Base-by-base conservation (phyloP, 208 protist species). In the Phytomonas francai region DNA sequence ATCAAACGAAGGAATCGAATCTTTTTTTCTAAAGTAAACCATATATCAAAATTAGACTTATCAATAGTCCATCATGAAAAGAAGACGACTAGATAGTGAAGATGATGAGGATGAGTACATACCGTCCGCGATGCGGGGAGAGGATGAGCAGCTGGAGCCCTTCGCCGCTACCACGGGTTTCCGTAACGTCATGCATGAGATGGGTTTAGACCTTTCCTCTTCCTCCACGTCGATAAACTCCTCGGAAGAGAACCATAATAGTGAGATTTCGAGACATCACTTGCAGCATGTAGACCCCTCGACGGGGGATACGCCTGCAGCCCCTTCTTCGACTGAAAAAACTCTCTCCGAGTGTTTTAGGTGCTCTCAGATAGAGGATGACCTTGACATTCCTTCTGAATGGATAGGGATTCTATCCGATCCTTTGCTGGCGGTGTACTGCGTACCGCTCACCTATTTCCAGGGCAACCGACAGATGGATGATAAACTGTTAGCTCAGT, bases 81-180 rank as follows among this genome's bases (percentile, higher is more conserved):
- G 85, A 5, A 65, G 76, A 36, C 69, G 90, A 25, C 78, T 86
- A 60, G 85, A 92, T 65, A 91, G 87, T 63, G 87, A 95, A 31
- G 82, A 88, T 67, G 87, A 92, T 59, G 81, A 91, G 0, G 89
- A 95, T 71, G 83, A 89, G 45, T 75, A 79, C 65, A 71, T 76
- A 28, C 61, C 59, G 16, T 16, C 14, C n/a, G 58, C 11, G 12
- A n/a, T 36, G 0, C 14, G 31, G n/a, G 25, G 31, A 14, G 31
- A 62, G 58, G 9, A 7, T 3, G 31, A 31, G 58, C 28, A 22
- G n/a, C 27, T 31, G 28, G 58, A 36, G 58, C 58, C 12, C 4
- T 62, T 36, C 31, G 58, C 58, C 25, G 58, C 58, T 14, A 62
- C 58, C 11, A 32, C 58, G 58, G 58, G 31, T 25, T 36, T 36